Conservation (phyloP, 257 asterid genomes). For the Agastache rugosa region DNA sequence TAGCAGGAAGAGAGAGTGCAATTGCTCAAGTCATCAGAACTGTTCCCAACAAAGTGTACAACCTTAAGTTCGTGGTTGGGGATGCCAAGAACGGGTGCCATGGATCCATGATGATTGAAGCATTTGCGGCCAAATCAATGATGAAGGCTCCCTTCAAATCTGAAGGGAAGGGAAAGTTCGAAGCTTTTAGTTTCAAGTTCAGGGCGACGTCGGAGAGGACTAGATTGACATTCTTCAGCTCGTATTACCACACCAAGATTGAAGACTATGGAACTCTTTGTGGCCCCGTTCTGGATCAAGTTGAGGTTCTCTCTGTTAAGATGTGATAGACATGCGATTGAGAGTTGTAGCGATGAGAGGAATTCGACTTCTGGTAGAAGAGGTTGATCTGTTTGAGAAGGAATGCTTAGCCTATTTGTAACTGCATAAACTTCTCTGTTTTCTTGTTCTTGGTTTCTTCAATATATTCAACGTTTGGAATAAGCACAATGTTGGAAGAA, state of each 20-base stretch:
- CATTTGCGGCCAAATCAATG: slow-evolving; percentile 63
- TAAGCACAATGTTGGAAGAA: too few relatives aligned
- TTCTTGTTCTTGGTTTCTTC: background rate
- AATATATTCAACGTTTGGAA: background rate
- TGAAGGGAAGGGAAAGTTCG: slow-evolving; percentile 59
- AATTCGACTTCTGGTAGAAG: too few relatives aligned
- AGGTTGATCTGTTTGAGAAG: background rate
- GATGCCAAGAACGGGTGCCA: slow-evolving; percentile 84
- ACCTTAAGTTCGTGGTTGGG: slow-evolving; percentile 57
- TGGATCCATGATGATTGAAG: slow-evolving; percentile 88
- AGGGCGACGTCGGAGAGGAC: slow-evolving; percentile 58
- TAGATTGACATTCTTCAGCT: slow-evolving; percentile 82
- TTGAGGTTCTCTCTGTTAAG: slow-evolving; percentile 54
- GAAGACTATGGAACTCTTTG: slow-evolving; percentile 74
- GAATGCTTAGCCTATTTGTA: background rate
- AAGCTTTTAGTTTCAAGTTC: slow-evolving; percentile 60
- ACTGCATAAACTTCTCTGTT: background rate
- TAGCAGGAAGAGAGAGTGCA: slow-evolving; percentile 88
- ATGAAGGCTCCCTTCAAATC: slow-evolving; percentile 69
- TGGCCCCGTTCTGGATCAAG: slow-evolving; percentile 89
- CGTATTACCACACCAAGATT: slow-evolving; percentile 68
- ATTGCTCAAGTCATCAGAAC: slow-evolving; percentile 76
- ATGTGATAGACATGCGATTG: background rate
- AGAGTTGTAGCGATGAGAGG: too few relatives aligned
- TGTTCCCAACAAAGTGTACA: slow-evolving; percentile 59